Evolutionary conservation across 176 grass and related monocot species (phyloP).

Genomic region (Aegilops umbellulata): DNA sequence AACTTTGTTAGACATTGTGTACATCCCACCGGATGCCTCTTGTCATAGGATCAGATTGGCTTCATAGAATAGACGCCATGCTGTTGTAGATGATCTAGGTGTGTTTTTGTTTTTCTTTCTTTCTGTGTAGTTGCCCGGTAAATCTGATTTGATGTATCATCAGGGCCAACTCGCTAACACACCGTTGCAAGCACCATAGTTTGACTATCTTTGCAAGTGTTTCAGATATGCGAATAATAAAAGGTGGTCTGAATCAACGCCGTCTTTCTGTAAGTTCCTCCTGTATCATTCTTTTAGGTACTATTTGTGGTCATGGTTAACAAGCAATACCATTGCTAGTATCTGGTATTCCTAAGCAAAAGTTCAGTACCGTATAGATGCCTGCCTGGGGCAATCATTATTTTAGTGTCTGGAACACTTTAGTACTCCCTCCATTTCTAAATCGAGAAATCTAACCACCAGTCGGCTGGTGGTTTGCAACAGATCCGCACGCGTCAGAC

Average conservation of each 20-base stretch:
- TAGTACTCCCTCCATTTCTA: no score
- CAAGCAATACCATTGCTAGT: no score
- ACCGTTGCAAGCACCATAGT: not conserved
- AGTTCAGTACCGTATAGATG: no score
- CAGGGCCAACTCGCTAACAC: not conserved
- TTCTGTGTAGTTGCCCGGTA: conserved; percentile 30
- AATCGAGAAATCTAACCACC: no score
- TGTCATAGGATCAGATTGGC: not conserved
- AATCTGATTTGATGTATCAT: conserved; percentile 25
- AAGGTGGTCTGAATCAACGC: not conserved
- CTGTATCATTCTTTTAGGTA: no score
- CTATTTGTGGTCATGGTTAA: no score
- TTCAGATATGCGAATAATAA: not conserved
- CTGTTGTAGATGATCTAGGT: not conserved
- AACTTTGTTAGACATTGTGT: conserved; percentile 37
- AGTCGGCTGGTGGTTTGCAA: no score
- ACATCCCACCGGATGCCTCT: conserved; percentile 3
- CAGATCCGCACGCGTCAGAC: no score
- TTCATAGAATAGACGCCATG: not conserved
- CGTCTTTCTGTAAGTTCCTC: no score
- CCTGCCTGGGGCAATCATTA: no score
- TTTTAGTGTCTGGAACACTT: no score
- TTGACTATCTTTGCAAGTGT: conserved; percentile 5
- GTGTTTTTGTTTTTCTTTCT: not conserved
- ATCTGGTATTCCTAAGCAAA: no score